Conservation (phyloP, 164 flowering plant species). For the Platanus orientalis region DNA sequence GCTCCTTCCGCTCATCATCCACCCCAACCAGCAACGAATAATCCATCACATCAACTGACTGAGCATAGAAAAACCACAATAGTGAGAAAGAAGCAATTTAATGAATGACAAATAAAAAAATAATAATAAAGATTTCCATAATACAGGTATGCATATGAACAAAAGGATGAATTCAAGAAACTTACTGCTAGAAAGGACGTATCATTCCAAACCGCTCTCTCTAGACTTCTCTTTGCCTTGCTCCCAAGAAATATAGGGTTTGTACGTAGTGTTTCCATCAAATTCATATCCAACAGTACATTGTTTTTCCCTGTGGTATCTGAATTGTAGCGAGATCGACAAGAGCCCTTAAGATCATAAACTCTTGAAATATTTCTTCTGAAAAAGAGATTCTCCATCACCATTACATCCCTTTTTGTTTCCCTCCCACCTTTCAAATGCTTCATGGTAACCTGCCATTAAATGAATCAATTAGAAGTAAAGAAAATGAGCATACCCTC, state of each 20-base stretch:
- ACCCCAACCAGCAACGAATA: slow-evolving; percentile 75
- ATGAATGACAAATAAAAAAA: not conserved
- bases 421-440: slow-evolving; percentile 64
- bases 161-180: slow-evolving; percentile 3
- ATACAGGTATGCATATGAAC: not conserved
- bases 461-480: not conserved
- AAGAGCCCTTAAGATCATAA: slow-evolving; percentile 78
- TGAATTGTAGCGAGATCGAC: slow-evolving; percentile 64
- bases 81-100: not conserved
- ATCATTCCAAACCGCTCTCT: slow-evolving; percentile 86
- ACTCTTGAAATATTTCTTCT: slow-evolving; percentile 52
- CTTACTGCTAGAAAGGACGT: slow-evolving; percentile 75
- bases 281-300: slow-evolving; percentile 68
- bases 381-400: slow-evolving; percentile 79
- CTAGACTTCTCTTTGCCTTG: slow-evolving; percentile 66
- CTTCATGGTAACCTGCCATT: not conserved
- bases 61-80: slow-evolving; percentile 14
- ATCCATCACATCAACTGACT: slow-evolving; percentile 77
- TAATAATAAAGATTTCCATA: not conserved
- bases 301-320: slow-evolving; percentile 69
- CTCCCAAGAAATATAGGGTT: slow-evolving; percentile 81
- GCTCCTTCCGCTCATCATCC: slow-evolving; percentile 64
- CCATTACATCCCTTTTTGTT: slow-evolving; percentile 62
- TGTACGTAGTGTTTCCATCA: slow-evolving; percentile 79
- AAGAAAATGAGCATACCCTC: not conserved